Base-by-base conservation (phyloP, 2,329 filamentous ascomycete species). In the Claviceps monticola region DNA sequence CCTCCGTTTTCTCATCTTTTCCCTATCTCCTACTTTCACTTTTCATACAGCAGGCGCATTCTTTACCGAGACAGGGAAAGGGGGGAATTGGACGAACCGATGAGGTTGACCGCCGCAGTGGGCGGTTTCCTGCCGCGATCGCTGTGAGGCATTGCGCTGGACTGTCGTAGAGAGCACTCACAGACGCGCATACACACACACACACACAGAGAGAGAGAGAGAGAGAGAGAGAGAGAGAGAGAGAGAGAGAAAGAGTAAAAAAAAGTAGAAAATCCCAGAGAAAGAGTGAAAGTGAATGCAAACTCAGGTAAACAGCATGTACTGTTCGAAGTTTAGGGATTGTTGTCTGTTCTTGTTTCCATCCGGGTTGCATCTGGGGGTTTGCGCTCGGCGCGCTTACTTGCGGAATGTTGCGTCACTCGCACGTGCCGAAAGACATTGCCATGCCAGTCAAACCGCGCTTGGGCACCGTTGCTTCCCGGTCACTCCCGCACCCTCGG, bases 101-200 rank as follows among this genome's bases (percentile, higher is more conserved):
- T 90, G 62, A 97, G 72, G 70, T 96, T 96, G 47, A 87, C 90
- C 45, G 90, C 90, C 56, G 83, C 86, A 52, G 89, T 89, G 54
- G 90, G 80, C 61, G 87, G 85, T 74, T 84, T 80, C 74, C 86
- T 91, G 71, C 75, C 66, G 53, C 59, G 62, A 51, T 63, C 61
- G 47, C 51, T 59, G 51, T 60, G 59, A 58, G 68, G 59, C 68
- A 70, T 70, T 56, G 55, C 58, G 55, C 43, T 45, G 13, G 29
- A 34, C 38, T 17, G 13, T 17, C 13, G 11, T n/a, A 19, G 14
- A 26, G 6, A 14, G 43, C 29, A 29, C 19, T 14, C 21, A n/a
- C 23, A 13, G 7, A n/a, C 3, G 17, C n/a, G 16, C 26, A 26
- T 5, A 46, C 7, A n/a, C 3, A 34, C n/a, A 23, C 26, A 26